A percentile compares a stretch with the other conserved stretches of the same genome.
Evolutionary conservation across 176 grass and related monocot species (phyloP).

Genomic region (Oryza glaberrima): DNA sequence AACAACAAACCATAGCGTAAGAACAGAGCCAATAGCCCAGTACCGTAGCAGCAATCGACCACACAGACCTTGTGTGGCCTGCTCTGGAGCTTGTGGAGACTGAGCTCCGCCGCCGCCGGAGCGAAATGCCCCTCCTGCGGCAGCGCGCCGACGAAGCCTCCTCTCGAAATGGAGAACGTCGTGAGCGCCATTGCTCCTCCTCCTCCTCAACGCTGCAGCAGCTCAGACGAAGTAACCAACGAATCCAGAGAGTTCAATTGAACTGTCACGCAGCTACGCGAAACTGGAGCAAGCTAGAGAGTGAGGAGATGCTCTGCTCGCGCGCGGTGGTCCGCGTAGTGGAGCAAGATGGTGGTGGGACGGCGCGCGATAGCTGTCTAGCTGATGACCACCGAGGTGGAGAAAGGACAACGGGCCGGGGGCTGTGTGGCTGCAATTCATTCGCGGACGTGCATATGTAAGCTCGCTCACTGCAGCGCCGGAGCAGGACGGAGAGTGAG

Average conservation of each 20-base stretch:
- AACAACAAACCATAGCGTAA: neutral
- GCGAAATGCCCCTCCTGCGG: conserved; percentile 54
- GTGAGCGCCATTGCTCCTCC: conserved; percentile 72
- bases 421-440: conserved; percentile 56
- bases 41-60: neutral
- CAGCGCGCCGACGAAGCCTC: conserved; percentile 46
- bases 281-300: conserved; percentile 20
- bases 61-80: conserved; percentile 50
- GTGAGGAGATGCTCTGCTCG: neutral
- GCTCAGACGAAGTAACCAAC: neutral
- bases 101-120: conserved; percentile 30
- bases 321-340: neutral
- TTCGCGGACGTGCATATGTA: conserved; percentile 32
- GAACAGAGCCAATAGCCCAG: neutral
- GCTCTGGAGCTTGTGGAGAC: conserved; percentile 33
- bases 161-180: conserved; percentile 55
- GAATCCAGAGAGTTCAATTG: neutral
- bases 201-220: conserved; percentile 21
- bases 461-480: conserved; percentile 15
- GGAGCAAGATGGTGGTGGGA: conserved; percentile 13
- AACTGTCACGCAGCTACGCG: neutral
- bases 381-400: conserved; percentile 27
- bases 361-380: conserved; percentile 3
- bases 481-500: neutral
- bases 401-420: conserved; percentile 13